Evolutionary conservation across 768 basidiomycete genomes (phyloP).

Genomic region (Podaxis mareebaensis): DNA sequence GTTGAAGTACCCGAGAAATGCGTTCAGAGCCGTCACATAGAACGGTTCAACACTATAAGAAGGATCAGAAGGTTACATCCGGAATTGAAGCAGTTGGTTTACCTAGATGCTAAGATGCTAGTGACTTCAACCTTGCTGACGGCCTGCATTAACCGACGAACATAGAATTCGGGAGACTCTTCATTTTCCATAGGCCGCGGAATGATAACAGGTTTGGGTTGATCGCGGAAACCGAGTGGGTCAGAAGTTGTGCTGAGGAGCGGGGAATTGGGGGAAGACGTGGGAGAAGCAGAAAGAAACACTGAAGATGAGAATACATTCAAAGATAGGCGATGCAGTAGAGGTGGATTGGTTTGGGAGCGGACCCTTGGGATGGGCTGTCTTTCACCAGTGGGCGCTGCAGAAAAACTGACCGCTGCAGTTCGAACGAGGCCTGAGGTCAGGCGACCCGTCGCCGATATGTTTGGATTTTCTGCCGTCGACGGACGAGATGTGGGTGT

Average conservation of each 20-base stretch:
- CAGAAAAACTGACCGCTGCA: conserved; percentile 4
- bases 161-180: conserved; percentile 72
- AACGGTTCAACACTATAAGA: conserved; percentile 66
- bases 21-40: conserved; percentile 63
- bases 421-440: conserved; percentile 14
- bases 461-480: conserved; percentile 11
- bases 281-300: conserved; percentile 27
- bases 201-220: conserved; percentile 42
- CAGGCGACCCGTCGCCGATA: not conserved
- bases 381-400: conserved; percentile 20
- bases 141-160: conserved; percentile 60
- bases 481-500: conserved; percentile 24
- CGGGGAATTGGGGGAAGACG: conserved; percentile 19
- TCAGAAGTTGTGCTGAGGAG: conserved; percentile 21
- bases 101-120: conserved; percentile 82
- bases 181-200: conserved; percentile 53
- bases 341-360: conserved; percentile 66
- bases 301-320: conserved; percentile 56
- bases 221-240: conserved; percentile 25
- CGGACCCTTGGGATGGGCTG: conserved; percentile 29
- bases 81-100: conserved; percentile 18
- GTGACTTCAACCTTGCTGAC: conserved; percentile 82
- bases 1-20: conserved; percentile 76
- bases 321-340: conserved; percentile 69
- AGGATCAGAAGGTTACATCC: conserved; percentile 5